These are phyloP conservation scores for Physcomitrellopsis africana DNA, from an alignment of 225 moss, liverwort and hornwort species.

Conservation along the genomic window DNA sequence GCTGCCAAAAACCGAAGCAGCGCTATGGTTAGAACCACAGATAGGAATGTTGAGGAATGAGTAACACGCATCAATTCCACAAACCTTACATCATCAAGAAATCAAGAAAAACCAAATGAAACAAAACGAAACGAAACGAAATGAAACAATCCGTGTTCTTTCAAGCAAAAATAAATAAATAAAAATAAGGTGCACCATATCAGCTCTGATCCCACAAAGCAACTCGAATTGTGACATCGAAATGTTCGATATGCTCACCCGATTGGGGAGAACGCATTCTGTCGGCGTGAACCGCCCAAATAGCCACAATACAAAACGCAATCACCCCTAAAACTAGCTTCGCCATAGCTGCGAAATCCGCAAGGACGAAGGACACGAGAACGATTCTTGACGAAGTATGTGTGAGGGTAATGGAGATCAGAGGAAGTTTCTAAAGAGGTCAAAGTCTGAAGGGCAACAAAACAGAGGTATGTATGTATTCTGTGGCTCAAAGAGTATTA, in stretches of 20 bases:
- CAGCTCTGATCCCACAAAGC: neutral
- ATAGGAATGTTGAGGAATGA: slow-evolving; percentile 11
- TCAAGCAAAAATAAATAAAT: neutral
- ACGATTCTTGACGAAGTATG: too few relatives aligned
- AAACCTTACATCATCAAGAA: neutral
- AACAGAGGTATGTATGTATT: neutral
- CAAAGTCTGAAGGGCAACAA: slow-evolving; percentile 15
- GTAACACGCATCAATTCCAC: neutral
- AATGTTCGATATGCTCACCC: slow-evolving; percentile 21
- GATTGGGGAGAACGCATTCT: slow-evolving; percentile 40
- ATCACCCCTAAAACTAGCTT: slow-evolving; percentile 17
- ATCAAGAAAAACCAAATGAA: neutral
- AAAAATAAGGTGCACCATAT: neutral
- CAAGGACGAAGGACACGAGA: too few relatives aligned
- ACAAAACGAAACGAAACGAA: neutral
- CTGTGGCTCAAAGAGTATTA: neutral
- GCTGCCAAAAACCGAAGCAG: slow-evolving; percentile 19
- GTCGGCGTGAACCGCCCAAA: slow-evolving; percentile 27
- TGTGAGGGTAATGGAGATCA: too few relatives aligned
- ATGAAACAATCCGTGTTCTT: neutral
- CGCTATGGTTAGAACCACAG: slow-evolving; percentile 1
- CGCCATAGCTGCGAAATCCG: slow-evolving; percentile 30
- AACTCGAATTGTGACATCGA: neutral
- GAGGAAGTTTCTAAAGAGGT: neutral
- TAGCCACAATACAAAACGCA: slow-evolving; percentile 20